phyloP scores from a whole-genome alignment of 768 basidiomycete genomes.

The Kwoniella botswanensis region DNA sequence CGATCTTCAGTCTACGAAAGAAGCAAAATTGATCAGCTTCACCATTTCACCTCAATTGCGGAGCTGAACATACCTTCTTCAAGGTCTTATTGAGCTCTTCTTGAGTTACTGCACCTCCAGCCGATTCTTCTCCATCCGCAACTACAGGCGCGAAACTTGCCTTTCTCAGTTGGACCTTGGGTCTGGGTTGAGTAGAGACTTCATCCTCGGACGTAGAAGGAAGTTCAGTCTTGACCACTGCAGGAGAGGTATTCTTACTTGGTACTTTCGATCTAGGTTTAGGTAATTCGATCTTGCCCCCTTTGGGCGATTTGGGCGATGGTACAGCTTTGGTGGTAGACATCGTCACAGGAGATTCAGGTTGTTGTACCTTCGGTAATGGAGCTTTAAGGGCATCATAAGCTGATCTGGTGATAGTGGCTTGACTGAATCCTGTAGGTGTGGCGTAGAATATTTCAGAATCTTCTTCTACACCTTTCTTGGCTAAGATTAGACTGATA shows the following conservation, averaged over 20 bases:
- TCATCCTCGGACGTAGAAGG: conserved; percentile 17
- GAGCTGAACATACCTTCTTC: conserved; percentile 37
- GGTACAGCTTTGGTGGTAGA: conserved; percentile 9
- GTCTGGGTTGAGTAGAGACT: background rate
- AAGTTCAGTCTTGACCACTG: conserved; percentile 29
- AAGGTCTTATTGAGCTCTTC: conserved; percentile 31
- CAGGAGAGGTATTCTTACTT: conserved; percentile 22
- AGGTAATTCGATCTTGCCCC: conserved; percentile 15
- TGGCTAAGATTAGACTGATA: conserved; percentile 19
- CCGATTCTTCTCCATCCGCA: background rate
- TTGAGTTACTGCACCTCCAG: background rate
- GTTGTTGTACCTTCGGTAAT: background rate
- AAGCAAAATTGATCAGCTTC: conserved; percentile 2
- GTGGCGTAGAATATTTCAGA: conserved; percentile 41
- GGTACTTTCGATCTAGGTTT: conserved; percentile 18
- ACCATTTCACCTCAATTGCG: no score
- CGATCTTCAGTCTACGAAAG: conserved; percentile 38
- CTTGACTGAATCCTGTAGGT: conserved; percentile 36
- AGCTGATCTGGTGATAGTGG: conserved; percentile 19
- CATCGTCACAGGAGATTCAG: background rate
- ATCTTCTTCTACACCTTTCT: conserved; percentile 21
- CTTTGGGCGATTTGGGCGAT: conserved; percentile 14
- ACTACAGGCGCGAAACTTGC: background rate
- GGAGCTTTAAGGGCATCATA: conserved; percentile 2
- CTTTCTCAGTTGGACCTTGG: conserved; percentile 3